phyloP scores from a whole-genome alignment of 306 rosid genomes.

The Malus sylvestris region DNA sequence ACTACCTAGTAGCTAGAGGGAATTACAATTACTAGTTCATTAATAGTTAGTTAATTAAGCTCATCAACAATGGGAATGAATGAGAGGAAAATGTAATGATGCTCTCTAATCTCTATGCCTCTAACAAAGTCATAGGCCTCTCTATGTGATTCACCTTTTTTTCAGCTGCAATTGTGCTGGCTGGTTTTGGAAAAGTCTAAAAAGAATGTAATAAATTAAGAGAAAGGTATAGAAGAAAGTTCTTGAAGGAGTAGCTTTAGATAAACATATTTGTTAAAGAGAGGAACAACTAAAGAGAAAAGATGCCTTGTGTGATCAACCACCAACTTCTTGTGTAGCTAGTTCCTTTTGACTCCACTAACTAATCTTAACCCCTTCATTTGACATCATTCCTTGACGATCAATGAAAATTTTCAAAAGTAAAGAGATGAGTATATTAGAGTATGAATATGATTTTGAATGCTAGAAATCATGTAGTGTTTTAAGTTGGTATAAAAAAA shows the following conservation, averaged over 20 bases:
- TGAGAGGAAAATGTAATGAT: background rate
- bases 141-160: background rate
- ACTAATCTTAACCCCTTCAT: background rate
- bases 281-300: no score
- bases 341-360: background rate
- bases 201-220: background rate
- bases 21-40: background rate
- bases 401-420: background rate
- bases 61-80: background rate
- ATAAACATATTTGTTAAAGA: no score
- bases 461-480: no score
- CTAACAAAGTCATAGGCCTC: background rate
- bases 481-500: no score
- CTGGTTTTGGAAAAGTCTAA: background rate
- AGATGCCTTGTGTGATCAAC: background rate
- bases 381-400: conserved; percentile 3
- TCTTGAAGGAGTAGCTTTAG: no score
- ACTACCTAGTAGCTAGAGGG: background rate
- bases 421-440: background rate
- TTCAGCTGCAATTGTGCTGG: background rate
- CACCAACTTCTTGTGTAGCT: background rate
- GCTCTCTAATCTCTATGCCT: background rate
- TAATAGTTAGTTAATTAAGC: background rate
- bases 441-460: no score
- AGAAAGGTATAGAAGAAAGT: background rate